Evolutionary conservation across 352 stramenopile species (phyloP), one percentile per base, ranked within the genome.

Genomic region (Phytopythium cucurbitacearum): DNA sequence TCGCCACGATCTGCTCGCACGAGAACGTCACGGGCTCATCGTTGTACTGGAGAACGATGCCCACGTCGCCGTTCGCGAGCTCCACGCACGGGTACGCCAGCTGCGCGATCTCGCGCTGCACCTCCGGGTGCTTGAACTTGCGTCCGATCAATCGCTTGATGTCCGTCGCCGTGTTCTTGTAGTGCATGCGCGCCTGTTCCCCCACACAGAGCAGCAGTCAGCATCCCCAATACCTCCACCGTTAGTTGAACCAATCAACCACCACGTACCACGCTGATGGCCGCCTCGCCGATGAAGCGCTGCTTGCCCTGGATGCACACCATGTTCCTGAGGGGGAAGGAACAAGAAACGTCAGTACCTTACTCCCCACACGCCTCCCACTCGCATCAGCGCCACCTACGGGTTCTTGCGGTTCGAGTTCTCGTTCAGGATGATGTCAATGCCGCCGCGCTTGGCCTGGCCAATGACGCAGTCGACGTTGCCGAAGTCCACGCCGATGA

Each of bases 351-450:
- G 34, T 53, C 37, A 28, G 40, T n/a, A 40, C n/a, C 57, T 28
- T 28, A 28, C 21, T 28, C 21, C 21, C 21, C 21, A 28, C 2
- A 28, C 21, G 21, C 21, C 21, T 28, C 21, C 21, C 21, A 28
- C 21, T n/a, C 34, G 12, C 45, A 3, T 28, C 16, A 40, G 3
- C 5, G 37, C 10, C 1, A 73, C 79, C 48, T 78, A 91, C 78
- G 96, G 94, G 73, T 99, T 99, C 69, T 98, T 96, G 69, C 97
- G 85, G 75, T 99, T 98, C 48, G 94, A 99, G 73, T 97, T 98
- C 65, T 99, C 97, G 87, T 99, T 99, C 36, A 99, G 80, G 83
- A 99, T 97, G 48, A 99, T 98, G 79, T 99, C 96, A 53, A 99
- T 97, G 65, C 96, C 97, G 65, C 96, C 96, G 62, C 96, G 86